Evolutionary conservation across 768 basidiomycete species (phyloP), one percentile per base, ranked within the genome.

Genomic region (Saitozyma sp.): DNA sequence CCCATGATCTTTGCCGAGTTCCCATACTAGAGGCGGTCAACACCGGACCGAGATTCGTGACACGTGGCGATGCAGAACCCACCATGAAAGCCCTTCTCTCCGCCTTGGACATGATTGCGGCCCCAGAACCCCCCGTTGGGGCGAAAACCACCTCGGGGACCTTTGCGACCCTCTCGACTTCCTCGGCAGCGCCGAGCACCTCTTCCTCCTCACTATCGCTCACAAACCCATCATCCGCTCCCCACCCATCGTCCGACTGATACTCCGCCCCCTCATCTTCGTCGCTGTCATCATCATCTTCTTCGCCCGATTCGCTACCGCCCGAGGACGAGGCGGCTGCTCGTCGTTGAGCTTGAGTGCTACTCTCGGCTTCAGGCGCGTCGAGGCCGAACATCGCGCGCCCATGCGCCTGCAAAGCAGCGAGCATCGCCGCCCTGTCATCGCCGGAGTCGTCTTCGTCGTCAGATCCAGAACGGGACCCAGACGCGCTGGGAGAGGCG

Each of bases 11-110:
- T 79, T 45, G 75, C 64, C 1, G 77, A 77, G 19, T 50, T 69
- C 19, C 69, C 70, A n/a, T 68, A 78, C 78, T 66, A 68, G 63
- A 54, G 53, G 19, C 19, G 10, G 29, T 56, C 40, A 60, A 55
- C 39, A n/a, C 6, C 11, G 6, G 6, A 11, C n/a, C 45, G 13
- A 17, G 45, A 13, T 46, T 11, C 45, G 29, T 41, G n/a, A 16
- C 17, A 16, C 38, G 5, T 29, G 29, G 29, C 29, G 29, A 29
- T 10, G 43, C 14, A 16, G 29, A n/a, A 66, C 78, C 61, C 16
- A 77, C 79, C 67, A 80, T 69, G 63, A 80, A 80, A 10, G 78
- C 74, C 56, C 74, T 68, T n/a, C 72, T 63, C 46, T 80, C 79
- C 16, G 76, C 67, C 50, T 74, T 74, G 8, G 71, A 70, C 60